phyloP scores from a whole-genome alignment of 805 yeast species.

The Cyberlindnera japonica region DNA sequence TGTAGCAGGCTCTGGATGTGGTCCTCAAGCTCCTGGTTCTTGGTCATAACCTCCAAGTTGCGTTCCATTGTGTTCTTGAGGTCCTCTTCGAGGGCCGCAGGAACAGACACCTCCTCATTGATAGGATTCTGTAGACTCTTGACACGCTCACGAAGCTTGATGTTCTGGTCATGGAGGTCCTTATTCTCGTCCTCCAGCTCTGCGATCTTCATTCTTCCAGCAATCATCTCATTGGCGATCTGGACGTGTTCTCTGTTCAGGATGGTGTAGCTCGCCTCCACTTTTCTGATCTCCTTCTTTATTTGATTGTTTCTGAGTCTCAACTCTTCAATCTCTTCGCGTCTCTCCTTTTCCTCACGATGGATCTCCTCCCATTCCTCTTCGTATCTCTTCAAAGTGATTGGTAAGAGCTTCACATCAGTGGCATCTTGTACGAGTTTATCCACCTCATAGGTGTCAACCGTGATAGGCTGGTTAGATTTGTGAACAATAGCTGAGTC shows the following conservation, averaged over 20 bases:
- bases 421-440: constrained; percentile 77
- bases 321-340: constrained; percentile 66
- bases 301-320: constrained; percentile 67
- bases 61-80: constrained; percentile 57
- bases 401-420: constrained; percentile 67
- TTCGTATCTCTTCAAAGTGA: constrained; percentile 64
- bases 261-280: constrained; percentile 65
- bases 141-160: constrained; percentile 38
- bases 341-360: constrained; percentile 60
- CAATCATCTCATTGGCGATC: constrained; percentile 83
- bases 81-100: constrained; percentile 45
- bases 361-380: constrained; percentile 76
- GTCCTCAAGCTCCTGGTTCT: constrained; percentile 55
- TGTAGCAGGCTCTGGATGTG: constrained; percentile 42
- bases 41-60: constrained; percentile 62
- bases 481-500: too few species aligned
- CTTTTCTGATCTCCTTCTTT: constrained; percentile 64
- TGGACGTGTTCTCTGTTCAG: constrained; percentile 81
- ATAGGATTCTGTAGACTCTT: constrained; percentile 28
- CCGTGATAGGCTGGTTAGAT: constrained; percentile 19
- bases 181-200: constrained; percentile 71
- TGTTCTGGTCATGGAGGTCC: constrained; percentile 49
- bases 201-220: constrained; percentile 71
- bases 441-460: constrained; percentile 55
- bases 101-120: constrained; percentile 33